These are phyloP conservation scores for Dactylonectria macrodidyma DNA, from an alignment of 2,329 filamentous ascomycete species.

Conservation along the genomic window DNA sequence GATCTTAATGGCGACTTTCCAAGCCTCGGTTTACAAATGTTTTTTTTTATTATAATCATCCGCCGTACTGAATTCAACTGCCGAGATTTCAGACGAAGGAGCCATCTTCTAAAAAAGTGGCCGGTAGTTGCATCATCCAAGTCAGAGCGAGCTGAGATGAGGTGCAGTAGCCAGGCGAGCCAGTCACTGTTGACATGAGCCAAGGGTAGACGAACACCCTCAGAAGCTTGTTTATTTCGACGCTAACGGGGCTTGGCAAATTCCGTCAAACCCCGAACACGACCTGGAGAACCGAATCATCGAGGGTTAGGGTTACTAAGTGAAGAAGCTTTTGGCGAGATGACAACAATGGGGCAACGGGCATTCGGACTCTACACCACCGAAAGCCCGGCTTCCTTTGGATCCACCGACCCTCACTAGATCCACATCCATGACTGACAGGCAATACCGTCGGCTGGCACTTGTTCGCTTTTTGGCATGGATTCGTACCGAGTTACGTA, in stretches of 20 bases:
- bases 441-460: neutral
- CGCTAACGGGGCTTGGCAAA: conserved; percentile 20
- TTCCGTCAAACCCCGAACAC: conserved; percentile 19
- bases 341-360: conserved; percentile 5
- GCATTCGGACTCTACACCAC: conserved; percentile 37
- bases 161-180: neutral
- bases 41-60: neutral
- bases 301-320: conserved; percentile 37
- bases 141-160: neutral
- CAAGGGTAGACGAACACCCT: neutral
- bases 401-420: conserved; percentile 22
- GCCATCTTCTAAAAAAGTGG: neutral
- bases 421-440: conserved; percentile 30
- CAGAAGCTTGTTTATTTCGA: neutral
- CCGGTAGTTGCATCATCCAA: neutral
- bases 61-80: neutral
- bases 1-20: neutral
- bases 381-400: conserved; percentile 39
- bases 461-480: neutral
- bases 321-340: neutral
- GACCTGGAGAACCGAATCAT: neutral
- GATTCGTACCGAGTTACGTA: neutral
- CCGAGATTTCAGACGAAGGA: neutral
- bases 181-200: neutral
- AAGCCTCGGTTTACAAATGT: conserved; percentile 21